These are phyloP conservation scores for Calvatia gigantea DNA, from an alignment of 768 basidiomycete species.

Conservation along the genomic window DNA sequence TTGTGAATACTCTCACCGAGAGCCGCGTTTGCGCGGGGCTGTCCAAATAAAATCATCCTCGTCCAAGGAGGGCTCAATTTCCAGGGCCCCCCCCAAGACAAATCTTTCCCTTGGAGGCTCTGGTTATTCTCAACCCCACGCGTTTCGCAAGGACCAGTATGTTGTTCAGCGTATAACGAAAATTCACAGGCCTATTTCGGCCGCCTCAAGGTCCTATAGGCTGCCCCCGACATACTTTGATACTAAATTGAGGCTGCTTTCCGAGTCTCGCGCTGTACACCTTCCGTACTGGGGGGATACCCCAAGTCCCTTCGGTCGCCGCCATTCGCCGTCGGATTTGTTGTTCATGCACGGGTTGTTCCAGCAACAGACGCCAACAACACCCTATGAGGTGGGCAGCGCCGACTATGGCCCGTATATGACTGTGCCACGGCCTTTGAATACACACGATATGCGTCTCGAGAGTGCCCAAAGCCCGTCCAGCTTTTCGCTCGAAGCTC, in stretches of 20 bases:
- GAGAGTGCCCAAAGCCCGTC: neutral
- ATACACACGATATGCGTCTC: neutral
- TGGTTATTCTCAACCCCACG: neutral
- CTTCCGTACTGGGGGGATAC: constrained; percentile 4
- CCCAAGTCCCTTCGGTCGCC: neutral
- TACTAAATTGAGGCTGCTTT: neutral
- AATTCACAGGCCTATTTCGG: constrained; percentile 7
- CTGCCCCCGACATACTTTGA: neutral
- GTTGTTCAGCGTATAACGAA: neutral
- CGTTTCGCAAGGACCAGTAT: neutral
- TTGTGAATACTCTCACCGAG: constrained; percentile 45
- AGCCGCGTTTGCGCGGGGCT: constrained; percentile 31
- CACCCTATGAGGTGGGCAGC: neutral
- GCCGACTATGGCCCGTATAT: constrained; percentile 4
- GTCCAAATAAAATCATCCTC: constrained; percentile 16
- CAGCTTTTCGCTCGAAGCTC: neutral
- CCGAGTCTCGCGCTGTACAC: neutral
- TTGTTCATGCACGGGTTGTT: neutral
- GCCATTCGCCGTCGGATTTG: neutral
- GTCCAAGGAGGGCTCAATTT: neutral
- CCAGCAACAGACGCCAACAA: neutral
- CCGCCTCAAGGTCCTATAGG: neutral
- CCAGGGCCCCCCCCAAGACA: neutral
- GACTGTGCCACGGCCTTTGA: neutral
- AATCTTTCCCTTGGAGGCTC: neutral